Conservation (phyloP, 192 early-diverging fungal genomes). For the Coemansia sp. region DNA sequence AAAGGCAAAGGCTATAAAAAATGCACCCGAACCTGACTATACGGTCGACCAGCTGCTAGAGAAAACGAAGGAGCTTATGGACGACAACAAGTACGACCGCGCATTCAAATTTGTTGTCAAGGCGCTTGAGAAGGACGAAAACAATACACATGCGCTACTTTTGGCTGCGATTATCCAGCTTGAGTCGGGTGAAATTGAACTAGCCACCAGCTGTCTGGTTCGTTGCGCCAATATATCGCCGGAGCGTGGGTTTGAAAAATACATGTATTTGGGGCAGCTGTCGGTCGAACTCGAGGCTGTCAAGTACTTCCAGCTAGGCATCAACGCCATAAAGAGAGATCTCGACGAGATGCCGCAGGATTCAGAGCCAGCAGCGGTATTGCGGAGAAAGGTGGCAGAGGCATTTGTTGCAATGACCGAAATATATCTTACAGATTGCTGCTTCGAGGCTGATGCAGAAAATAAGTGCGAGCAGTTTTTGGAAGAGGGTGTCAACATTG, state of each 20-base stretch:
- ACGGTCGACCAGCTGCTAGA: constrained; percentile 62
- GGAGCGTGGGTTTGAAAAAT: constrained; percentile 70
- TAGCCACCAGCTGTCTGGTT: constrained; percentile 61
- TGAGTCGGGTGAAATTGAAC: constrained; percentile 68
- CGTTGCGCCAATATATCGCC: constrained; percentile 64
- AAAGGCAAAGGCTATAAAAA: background rate
- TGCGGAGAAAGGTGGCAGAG: constrained; percentile 70
- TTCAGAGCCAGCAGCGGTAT: constrained; percentile 36
- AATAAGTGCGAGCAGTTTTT: constrained; percentile 75
- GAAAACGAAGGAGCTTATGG: constrained; percentile 67
- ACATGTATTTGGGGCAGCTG: constrained; percentile 86
- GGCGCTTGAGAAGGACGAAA: constrained; percentile 63
- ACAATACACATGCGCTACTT: constrained; percentile 64
- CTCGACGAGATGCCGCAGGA: constrained; percentile 31
- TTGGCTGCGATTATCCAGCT: constrained; percentile 73
- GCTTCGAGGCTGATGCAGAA: constrained; percentile 91
- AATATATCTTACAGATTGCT: constrained; percentile 97
- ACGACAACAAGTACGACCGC: constrained; percentile 72
- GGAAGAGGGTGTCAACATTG: constrained; percentile 63
- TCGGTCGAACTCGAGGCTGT: constrained; percentile 67
- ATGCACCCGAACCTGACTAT: constrained; percentile 31
- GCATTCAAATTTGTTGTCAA: constrained; percentile 70
- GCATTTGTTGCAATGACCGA: constrained; percentile 95
- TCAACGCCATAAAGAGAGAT: constrained; percentile 65
- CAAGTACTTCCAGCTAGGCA: constrained; percentile 68